phyloP scores from a whole-genome alignment of 441 rosid genomes.

The Biscutella laevigata region DNA sequence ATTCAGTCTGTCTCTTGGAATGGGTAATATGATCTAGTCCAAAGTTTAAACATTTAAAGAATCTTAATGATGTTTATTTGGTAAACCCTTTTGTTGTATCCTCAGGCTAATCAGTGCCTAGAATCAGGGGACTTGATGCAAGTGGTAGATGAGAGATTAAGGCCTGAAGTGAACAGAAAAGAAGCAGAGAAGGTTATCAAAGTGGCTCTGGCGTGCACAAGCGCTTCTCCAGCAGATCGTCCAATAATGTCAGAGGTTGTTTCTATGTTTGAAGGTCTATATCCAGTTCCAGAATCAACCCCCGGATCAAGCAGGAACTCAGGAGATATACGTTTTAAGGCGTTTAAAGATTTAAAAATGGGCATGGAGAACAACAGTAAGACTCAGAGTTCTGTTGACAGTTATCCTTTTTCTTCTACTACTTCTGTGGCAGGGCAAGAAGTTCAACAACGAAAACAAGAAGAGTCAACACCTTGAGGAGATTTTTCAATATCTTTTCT shows the following conservation, averaged over 20 bases:
- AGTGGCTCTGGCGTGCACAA: constrained; percentile 54
- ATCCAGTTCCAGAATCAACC: constrained; percentile 26
- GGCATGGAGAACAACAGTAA: constrained; percentile 17
- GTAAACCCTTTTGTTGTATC: background rate
- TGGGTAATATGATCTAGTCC: constrained; percentile 34
- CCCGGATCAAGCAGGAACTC: constrained; percentile 26
- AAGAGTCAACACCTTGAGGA: constrained; percentile 9
- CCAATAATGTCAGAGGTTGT: constrained; percentile 69
- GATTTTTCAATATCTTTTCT: background rate
- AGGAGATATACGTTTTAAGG: constrained; percentile 49
- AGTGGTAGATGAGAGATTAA: constrained; percentile 43
- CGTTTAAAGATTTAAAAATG: constrained; percentile 32
- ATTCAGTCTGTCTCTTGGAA: constrained; percentile 46
- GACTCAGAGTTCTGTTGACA: constrained; percentile 20
- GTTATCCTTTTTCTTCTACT: constrained; percentile 2
- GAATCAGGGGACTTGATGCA: constrained; percentile 34
- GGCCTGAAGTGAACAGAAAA: constrained; percentile 30
- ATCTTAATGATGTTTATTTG: background rate
- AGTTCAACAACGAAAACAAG: constrained; percentile 5
- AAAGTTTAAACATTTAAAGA: background rate
- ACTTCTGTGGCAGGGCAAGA: constrained; percentile 6
- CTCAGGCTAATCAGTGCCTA: constrained; percentile 45
- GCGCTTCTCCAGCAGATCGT: constrained; percentile 39
- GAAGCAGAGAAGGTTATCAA: constrained; percentile 46
- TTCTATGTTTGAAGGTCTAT: constrained; percentile 50